These are phyloP conservation scores for Neonectria magnoliae DNA, from an alignment of 2,329 filamentous ascomycete species.

Conservation along the genomic window DNA sequence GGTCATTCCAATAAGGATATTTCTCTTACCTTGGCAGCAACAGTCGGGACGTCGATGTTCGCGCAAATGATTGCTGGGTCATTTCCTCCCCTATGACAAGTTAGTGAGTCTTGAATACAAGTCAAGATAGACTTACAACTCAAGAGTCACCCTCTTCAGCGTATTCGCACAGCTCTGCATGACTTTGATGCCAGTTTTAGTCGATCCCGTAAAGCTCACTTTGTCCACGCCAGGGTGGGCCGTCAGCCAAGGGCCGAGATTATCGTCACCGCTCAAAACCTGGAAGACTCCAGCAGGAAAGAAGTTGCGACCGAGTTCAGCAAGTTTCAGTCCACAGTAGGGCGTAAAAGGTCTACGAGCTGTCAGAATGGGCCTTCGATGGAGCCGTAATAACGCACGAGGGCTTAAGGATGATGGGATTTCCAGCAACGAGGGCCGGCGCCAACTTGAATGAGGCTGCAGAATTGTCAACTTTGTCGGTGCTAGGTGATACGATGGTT, in stretches of 20 bases:
- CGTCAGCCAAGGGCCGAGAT: slow-evolving; percentile 67
- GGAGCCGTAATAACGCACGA: slow-evolving; percentile 43
- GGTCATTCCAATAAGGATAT: slow-evolving; percentile 41
- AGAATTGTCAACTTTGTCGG: neutral
- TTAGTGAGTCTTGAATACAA: neutral
- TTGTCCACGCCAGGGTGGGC: slow-evolving; percentile 67
- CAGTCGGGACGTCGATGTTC: slow-evolving; percentile 60
- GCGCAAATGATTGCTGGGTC: slow-evolving; percentile 35
- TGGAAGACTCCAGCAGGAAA: slow-evolving; percentile 71
- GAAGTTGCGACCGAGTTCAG: slow-evolving; percentile 63
- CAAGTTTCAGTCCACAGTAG: slow-evolving; percentile 66
- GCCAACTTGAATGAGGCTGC: slow-evolving; percentile 55
- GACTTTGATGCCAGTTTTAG: slow-evolving; percentile 67
- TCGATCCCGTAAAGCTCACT: slow-evolving; percentile 72
- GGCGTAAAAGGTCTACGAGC: slow-evolving; percentile 59
- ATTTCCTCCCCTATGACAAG: slow-evolving; percentile 15
- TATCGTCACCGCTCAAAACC: slow-evolving; percentile 67
- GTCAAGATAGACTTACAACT: slow-evolving; percentile 50
- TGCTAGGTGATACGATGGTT: neutral
- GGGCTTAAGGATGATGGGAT: slow-evolving; percentile 65
- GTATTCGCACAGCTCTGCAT: slow-evolving; percentile 63
- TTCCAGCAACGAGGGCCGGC: slow-evolving; percentile 66
- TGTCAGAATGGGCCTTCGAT: neutral
- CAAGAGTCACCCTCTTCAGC: slow-evolving; percentile 68
- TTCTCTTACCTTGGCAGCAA: slow-evolving; percentile 49